phyloP scores from a whole-genome alignment of 225 moss, liverwort and hornwort species.

The Pleurozium schreberi region DNA sequence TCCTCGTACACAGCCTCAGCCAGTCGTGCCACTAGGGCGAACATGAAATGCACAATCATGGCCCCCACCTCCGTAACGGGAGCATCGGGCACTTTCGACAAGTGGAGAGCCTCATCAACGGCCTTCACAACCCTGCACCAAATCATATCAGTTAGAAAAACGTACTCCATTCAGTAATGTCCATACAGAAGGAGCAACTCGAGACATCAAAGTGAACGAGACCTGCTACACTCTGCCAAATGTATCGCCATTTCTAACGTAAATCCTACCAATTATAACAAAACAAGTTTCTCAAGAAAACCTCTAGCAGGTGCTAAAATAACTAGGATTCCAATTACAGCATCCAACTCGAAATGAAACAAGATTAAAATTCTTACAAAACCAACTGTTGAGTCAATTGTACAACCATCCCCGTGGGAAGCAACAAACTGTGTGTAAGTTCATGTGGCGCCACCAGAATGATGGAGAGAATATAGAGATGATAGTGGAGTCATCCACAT shows the following conservation, averaged over 20 bases:
- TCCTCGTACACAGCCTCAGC: conserved; percentile 87
- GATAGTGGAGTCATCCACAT: not conserved
- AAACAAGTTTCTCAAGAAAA: not conserved
- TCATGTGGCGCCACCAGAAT: not conserved
- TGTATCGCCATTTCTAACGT: not conserved
- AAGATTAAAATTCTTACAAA: not conserved
- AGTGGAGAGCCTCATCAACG: conserved; percentile 72
- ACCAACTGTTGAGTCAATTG: not conserved
- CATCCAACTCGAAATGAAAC: not conserved
- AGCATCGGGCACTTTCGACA: conserved; percentile 57
- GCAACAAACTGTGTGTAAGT: not conserved
- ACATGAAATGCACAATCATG: conserved; percentile 70
- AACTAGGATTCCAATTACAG: not conserved
- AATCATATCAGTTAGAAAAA: not conserved
- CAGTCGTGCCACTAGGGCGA: conserved; percentile 55
- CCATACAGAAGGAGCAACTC: not conserved
- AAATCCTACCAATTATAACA: not conserved
- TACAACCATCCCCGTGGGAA: not conserved
- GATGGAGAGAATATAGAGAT: not conserved
- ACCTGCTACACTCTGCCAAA: not conserved
- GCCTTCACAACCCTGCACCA: conserved; percentile 66
- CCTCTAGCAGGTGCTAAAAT: not conserved
- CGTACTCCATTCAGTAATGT: not conserved
- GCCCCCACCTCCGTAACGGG: conserved; percentile 70
- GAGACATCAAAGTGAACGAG: not conserved